Evolutionary conservation across 1,284 basidiomycete genomes (phyloP).

Genomic region (Heterobasidion occidentale): DNA sequence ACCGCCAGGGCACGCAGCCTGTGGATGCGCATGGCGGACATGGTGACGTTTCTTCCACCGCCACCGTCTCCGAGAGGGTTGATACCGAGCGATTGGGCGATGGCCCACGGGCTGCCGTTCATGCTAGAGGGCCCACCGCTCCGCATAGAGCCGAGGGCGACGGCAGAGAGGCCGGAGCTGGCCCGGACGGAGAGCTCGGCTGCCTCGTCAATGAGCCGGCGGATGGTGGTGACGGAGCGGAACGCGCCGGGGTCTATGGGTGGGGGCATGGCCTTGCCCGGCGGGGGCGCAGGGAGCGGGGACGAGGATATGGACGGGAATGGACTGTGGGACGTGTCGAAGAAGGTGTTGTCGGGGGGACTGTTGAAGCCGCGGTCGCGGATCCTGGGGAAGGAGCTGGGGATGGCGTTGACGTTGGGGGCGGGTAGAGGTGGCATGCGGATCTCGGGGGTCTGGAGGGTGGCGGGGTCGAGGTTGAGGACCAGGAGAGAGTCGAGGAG

Average conservation of each 20-base stretch:
- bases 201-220: slow-evolving; percentile 76
- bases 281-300: slow-evolving; percentile 40
- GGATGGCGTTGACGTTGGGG: slow-evolving; percentile 18
- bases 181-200: slow-evolving; percentile 77
- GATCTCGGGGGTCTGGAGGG: slow-evolving; percentile 41
- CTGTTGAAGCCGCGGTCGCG: slow-evolving; percentile 33
- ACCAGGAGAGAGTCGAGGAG: slow-evolving; percentile 70
- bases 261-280: slow-evolving; percentile 62
- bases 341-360: slow-evolving; percentile 42
- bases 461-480: slow-evolving; percentile 66
- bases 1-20: slow-evolving; percentile 69
- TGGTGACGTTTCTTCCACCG: slow-evolving; percentile 56
- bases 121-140: slow-evolving; percentile 22
- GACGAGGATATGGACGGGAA: slow-evolving; percentile 29
- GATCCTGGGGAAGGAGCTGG: slow-evolving; percentile 18
- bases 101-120: slow-evolving; percentile 43
- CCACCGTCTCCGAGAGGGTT: slow-evolving; percentile 37
- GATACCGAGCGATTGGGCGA: slow-evolving; percentile 52
- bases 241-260: slow-evolving; percentile 83
- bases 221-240: slow-evolving; percentile 60
- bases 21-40: slow-evolving; percentile 77
- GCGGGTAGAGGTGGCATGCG: slow-evolving; percentile 23
- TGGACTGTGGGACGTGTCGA: slow-evolving; percentile 40
- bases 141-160: slow-evolving; percentile 59
- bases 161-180: slow-evolving; percentile 67